Evolutionary conservation across 2,329 filamentous ascomycete species (phyloP), one percentile per base, ranked within the genome.

Genomic region (Pleomassaria siparia): DNA sequence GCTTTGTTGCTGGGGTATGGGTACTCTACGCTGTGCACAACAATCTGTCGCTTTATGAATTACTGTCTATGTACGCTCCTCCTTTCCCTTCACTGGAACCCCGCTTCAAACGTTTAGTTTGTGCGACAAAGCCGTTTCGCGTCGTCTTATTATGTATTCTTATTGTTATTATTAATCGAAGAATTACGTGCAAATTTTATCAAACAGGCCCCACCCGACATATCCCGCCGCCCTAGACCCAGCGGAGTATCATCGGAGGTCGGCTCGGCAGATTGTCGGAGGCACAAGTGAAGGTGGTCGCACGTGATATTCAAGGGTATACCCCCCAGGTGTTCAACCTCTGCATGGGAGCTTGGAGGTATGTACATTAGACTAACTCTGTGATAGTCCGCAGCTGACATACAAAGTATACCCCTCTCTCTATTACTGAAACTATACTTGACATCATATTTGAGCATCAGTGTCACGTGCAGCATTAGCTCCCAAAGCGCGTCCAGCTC

Each of bases 401-500:
- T n/a, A n/a, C n/a, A n/a, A n/a, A n/a, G n/a, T n/a, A n/a, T n/a
- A n/a, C n/a, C n/a, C n/a, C n/a, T n/a, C n/a, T n/a, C n/a, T n/a
- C n/a, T n/a, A n/a, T n/a, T n/a, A n/a, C n/a, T n/a, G n/a, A n/a
- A n/a, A n/a, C n/a, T n/a, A n/a, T n/a, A n/a, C 29, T n/a, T 9
- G 8, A 7, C 10, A 9, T 30, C 13, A 11, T 30, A 30, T 30
- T n/a, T n/a, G n/a, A n/a, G n/a, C n/a, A n/a, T n/a, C n/a, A n/a
- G n/a, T n/a, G n/a, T n/a, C 32, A 35, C 32, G 32, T 35, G 32
- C 16, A 18, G 5, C 6, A 35, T 3, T 35, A 20, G 18, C 36
- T 13, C 36, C n/a, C 9, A 6, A n/a, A 35, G 28, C 41, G 41
- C 46, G 40, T 44, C 46, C 25, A 22, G 4, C n/a, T n/a, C n/a